Base-by-base conservation (phyloP, 2,329 filamentous ascomycete species). In the Arthrobotrys musiformis region DNA sequence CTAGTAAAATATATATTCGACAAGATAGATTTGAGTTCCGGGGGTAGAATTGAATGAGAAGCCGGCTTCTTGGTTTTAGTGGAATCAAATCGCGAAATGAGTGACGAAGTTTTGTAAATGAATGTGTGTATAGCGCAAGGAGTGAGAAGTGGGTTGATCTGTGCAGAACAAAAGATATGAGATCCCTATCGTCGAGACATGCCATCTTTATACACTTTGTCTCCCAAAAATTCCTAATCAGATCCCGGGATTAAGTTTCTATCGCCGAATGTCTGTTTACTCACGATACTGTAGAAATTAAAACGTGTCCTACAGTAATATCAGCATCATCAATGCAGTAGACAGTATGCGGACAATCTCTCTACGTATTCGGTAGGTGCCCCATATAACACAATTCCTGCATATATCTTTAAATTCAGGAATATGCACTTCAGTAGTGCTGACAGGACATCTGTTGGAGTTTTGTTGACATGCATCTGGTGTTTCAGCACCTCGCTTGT, bases 31-130 rank as follows among this genome's bases (percentile, higher is more conserved):
- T 40, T n/a, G 3, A 3, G 13, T 40, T 42, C 4, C 35, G 2
- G n/a, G 11, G 30, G 13, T 13, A 1, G 33, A 58, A 35, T 1
- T 35, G 19, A 54, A 52, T 40, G 52, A 68, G 63, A 68, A 68
- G 63, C 63, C 63, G n/a, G 63, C 63, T 68, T 68, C 63, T 68
- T 56, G n/a, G 11, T 42, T n/a, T 28, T 37, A 15, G 8, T 11
- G 35, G 11, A 13, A 11, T 19, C 1, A 4, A 56, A n/a, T 19
- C 5, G 8, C 3, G 8, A 35, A 56, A 56, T 3, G 50, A 56
- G 13, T 35, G 50, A 9, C 8, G 5, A 19, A 11, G 3, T 26
- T 24, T 5, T n/a, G 19, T 11, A 37, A 58, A 58, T 9, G 33
- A 37, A 8, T 19, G 54, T 58, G 26, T 58, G 26, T n/a, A 22